Percentiles rank a stretch among this genome's conserved stretches.
Conservation (phyloP, 2,329 filamentous ascomycete species). For the Hansfordia pulvinata region DNA sequence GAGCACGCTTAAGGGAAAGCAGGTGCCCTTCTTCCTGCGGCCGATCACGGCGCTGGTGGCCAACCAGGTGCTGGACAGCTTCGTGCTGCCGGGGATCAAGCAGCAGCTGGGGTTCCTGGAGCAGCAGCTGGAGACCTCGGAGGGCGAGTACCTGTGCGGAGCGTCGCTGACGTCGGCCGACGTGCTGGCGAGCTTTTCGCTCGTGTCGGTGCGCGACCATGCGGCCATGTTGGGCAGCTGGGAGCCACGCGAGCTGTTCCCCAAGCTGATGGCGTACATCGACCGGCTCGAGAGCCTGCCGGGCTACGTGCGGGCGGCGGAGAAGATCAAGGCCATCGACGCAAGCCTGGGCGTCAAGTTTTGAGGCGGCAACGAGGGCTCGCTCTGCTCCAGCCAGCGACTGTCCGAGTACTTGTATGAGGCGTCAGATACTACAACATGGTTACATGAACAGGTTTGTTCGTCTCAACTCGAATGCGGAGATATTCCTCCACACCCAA, state of each 20-base stretch:
- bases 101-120: constrained; percentile 35
- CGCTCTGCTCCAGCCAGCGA: too few species aligned
- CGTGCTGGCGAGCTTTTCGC: constrained; percentile 37
- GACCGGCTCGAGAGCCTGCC: constrained; percentile 27
- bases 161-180: constrained; percentile 34
- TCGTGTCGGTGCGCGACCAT: constrained; percentile 27
- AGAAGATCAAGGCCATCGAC: constrained; percentile 35
- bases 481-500: too few species aligned
- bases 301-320: constrained; percentile 32
- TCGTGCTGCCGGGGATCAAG: constrained; percentile 33
- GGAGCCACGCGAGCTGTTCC: constrained; percentile 24
- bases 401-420: too few species aligned
- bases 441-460: too few species aligned
- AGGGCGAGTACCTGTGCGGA: constrained; percentile 34
- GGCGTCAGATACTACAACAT: too few species aligned
- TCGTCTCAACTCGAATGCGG: too few species aligned
- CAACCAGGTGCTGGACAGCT: constrained; percentile 23
- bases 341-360: constrained; percentile 20
- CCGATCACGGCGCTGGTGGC: constrained; percentile 34
- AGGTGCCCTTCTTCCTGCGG: constrained; percentile 37
- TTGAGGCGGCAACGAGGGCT: too few species aligned
- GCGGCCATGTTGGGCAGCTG: constrained; percentile 27
- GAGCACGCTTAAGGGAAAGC: constrained; percentile 23
- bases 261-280: constrained; percentile 32
- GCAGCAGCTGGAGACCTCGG: constrained; percentile 29